phyloP scores from a whole-genome alignment of 495 filamentous ascomycete genomes.

The Chaetomidium leptoderma region DNA sequence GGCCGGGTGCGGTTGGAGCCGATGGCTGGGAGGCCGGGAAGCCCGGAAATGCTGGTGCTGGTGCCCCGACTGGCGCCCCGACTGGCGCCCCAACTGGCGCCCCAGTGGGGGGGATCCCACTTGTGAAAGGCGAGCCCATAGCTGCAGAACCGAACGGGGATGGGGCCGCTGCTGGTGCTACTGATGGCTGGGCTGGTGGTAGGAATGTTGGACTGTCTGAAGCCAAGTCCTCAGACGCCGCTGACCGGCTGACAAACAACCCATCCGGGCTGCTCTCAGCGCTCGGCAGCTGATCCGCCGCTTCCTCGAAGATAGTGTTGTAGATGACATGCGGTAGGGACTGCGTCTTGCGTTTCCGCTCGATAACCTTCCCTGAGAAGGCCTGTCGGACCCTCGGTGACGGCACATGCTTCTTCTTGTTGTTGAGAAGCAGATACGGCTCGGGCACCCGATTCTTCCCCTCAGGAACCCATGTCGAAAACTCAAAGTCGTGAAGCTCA shows the following conservation, averaged over 20 bases:
- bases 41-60: neutral
- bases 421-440: slow-evolving; percentile 48
- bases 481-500: slow-evolving; percentile 61
- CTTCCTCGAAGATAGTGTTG: slow-evolving; percentile 41
- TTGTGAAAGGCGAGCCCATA: neutral
- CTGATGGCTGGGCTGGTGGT: neutral
- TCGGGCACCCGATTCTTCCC: slow-evolving; percentile 40
- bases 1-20: neutral
- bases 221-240: neutral
- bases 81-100: neutral
- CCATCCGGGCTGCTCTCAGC: slow-evolving; percentile 6
- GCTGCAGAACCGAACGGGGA: neutral
- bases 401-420: slow-evolving; percentile 29
- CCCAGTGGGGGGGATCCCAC: neutral
- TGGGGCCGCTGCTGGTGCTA: neutral
- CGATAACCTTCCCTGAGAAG: slow-evolving; percentile 43
- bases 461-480: slow-evolving; percentile 40
- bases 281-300: neutral
- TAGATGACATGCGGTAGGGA: slow-evolving; percentile 44
- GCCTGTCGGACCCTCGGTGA: slow-evolving; percentile 42
- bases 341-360: slow-evolving; percentile 44
- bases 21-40: neutral
- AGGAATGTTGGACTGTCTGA: neutral
- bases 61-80: neutral
- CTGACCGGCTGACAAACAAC: slow-evolving; percentile 32